Base-by-base conservation (phyloP, 2,329 filamentous ascomycete genomes). In the Epichloe coenophiala region DNA sequence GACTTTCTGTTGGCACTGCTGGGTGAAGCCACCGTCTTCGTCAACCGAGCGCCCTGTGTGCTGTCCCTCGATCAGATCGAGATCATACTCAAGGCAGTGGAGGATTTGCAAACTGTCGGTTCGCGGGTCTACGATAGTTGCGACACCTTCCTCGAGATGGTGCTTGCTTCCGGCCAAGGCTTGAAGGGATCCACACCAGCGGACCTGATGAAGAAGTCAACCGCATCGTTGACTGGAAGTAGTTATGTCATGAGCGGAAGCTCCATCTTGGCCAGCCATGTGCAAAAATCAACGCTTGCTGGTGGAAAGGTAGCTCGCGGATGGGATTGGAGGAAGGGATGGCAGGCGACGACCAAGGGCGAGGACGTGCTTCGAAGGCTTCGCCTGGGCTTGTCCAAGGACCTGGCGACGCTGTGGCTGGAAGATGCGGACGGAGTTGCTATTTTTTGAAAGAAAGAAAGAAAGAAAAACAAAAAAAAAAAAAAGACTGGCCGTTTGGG, bases 1-100 rank as follows among this genome's bases (percentile, higher is more conserved):
- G 91, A 97, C 59, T 90, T 90, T 48, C 68, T 97, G 21, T 73
- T 96, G 8, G 81, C 85, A 3, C 73, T 97, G 13, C 75, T 97
- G 1, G 90, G 88, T 48, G 91, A 97, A 68, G 81, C 84, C 0
- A 78, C 91, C 3, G 78, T 88, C 1, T 87, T 95, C 54, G 71
- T 94, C 53, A 80, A 83, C 60, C 72, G 81, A 56, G 62, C 63
- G 11, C 65, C 69, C 0, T 60, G 67, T 1, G 60, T 81, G n/a
- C 72, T 95, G 46, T 80, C 77, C 0, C 74, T 85, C 5, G 74
- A 80, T 17, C 86, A 95, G 61, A 82, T 91, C 58, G 84, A 88
- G 57, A 75, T 75, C 17, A 72, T 93, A 23, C 78, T 93, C 53
- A 84, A 86, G 56, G 84, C 86, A 1, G 76, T 89, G 48, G 87